Base-by-base conservation (phyloP, 495 filamentous ascomycete species). In the Penicillium silybi region DNA sequence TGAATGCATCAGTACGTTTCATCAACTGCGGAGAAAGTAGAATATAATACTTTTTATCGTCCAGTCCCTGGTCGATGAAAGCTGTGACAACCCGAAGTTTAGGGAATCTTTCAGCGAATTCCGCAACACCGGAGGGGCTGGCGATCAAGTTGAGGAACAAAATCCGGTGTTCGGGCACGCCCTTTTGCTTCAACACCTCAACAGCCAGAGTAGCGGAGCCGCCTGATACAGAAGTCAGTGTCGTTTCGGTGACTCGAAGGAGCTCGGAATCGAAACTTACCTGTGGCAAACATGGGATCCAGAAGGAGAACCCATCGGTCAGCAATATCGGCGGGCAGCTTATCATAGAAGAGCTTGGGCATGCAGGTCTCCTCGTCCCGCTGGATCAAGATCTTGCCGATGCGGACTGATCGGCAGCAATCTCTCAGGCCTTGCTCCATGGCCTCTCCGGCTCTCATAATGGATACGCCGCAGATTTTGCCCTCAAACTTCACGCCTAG, bases 211-310 rank as follows among this genome's bases (percentile, higher is more conserved):
- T 95, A 15, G 93, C 93, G 20, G 92, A 97, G 39, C 93, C 93
- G 57, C 91, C 91, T 95, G 57, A 18, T 35, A 29, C 52, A 19
- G 6, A 37, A 8, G 23, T 67, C 34, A 63, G 61, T 41, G 39
- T 15, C 17, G 8, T 34, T n/a, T 15, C 8, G 8, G 18, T 35
- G 16, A 22, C 17, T 23, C 35, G 17, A 44, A 41, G 35, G 42
- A 41, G 17, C 34, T n/a, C 41, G 23, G 3, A 19, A 66, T n/a
- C 41, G 23, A 4, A 19, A 66, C 79, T 64, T 69, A 92, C 92
- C 93, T 56, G 93, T 97, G 43, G 93, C 93, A 72, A 98, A 92
- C 93, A 98, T 98, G 2, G 95, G 93, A 66, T 98, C 95, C 27
- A 98, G 76, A n/a, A 98, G 76, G 23, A 98, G 78, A 25, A 96